A percentile compares a stretch with the other conserved stretches of the same genome.
These are phyloP conservation scores for Candida palmyrensis DNA, from an alignment of 805 yeast species.

Conservation along the genomic window DNA sequence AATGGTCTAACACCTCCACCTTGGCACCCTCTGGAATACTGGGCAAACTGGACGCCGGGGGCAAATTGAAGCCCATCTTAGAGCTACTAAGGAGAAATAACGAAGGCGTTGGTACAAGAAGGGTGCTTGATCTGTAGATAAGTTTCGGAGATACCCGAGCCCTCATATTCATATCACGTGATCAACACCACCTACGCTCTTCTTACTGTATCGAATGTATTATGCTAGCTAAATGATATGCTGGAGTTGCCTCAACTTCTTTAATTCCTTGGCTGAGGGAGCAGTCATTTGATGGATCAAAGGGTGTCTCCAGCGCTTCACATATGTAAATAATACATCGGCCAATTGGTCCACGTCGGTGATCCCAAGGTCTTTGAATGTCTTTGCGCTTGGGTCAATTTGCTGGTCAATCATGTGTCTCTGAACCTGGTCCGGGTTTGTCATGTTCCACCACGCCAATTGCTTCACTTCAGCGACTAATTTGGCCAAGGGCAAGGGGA, in stretches of 20 bases:
- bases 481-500: constrained; percentile 44
- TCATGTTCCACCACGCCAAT: constrained; percentile 40
- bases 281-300: constrained; percentile 43
- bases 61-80: constrained; percentile 15
- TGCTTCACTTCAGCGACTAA: constrained; percentile 40
- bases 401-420: constrained; percentile 67
- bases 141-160: constrained; percentile 3
- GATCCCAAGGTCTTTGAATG: constrained; percentile 70
- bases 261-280: constrained; percentile 34
- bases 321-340: constrained; percentile 40
- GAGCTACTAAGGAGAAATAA: too few relatives aligned
- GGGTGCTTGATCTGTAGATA: constrained; percentile 1
- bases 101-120: neutral
- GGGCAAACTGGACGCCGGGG: constrained; percentile 19
- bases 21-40: constrained; percentile 19
- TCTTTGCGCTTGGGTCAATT: constrained; percentile 54
- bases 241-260: constrained; percentile 40
- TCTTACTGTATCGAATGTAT: neutral
- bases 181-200: neutral
- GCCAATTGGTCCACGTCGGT: constrained; percentile 36
- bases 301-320: constrained; percentile 47
- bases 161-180: neutral
- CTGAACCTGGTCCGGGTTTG: constrained; percentile 69
- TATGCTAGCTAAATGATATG: constrained; percentile 28
- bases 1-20: constrained; percentile 41